These are phyloP conservation scores for Schizothecium vesticola DNA, from an alignment of 495 filamentous ascomycete genomes.

Conservation along the genomic window DNA sequence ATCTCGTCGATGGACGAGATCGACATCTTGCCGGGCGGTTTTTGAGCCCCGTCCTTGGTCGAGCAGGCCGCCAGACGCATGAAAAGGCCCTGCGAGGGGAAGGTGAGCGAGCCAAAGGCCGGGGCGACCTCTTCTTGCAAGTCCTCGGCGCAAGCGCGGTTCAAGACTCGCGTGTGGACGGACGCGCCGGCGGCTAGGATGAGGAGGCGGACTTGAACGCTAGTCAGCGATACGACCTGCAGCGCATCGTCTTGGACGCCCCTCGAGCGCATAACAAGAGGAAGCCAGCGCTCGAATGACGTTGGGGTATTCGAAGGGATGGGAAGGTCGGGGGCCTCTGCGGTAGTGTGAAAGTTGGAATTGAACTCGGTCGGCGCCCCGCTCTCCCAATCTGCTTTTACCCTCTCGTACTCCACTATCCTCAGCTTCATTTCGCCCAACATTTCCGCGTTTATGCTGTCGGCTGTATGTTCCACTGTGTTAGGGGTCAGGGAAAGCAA, in stretches of 20 bases:
- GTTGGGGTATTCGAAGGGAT: slow-evolving; percentile 19
- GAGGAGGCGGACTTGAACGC: slow-evolving; percentile 11
- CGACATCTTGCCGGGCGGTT: slow-evolving; percentile 10
- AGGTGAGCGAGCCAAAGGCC: slow-evolving; percentile 10
- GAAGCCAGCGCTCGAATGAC: slow-evolving; percentile 25
- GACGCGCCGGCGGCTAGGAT: slow-evolving; percentile 11
- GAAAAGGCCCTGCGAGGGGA: slow-evolving; percentile 26
- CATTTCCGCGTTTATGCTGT: too few species aligned
- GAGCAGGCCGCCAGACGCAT: slow-evolving; percentile 31
- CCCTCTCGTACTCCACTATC: too few species aligned
- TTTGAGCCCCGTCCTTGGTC: slow-evolving; percentile 22
- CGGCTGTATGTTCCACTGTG: too few species aligned
- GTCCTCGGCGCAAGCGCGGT: slow-evolving; percentile 18
- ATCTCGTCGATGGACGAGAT: slow-evolving; percentile 18
- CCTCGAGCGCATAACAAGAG: slow-evolving; percentile 19
- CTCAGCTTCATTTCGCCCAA: too few species aligned
- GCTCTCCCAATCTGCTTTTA: background rate
- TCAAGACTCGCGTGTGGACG: slow-evolving; percentile 14
- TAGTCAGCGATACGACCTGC: slow-evolving; percentile 14
- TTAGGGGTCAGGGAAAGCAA: too few species aligned
- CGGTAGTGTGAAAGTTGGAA: slow-evolving; percentile 18
- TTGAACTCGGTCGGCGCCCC: slow-evolving; percentile 16
- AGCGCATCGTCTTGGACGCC: background rate
- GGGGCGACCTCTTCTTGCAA: slow-evolving; percentile 12
- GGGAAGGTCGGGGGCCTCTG: slow-evolving; percentile 16